A percentile compares a stretch with the other conserved stretches of the same genome.
Conservation (phyloP, 2,329 filamentous ascomycete species). For the Exophiala dermatitidis region DNA sequence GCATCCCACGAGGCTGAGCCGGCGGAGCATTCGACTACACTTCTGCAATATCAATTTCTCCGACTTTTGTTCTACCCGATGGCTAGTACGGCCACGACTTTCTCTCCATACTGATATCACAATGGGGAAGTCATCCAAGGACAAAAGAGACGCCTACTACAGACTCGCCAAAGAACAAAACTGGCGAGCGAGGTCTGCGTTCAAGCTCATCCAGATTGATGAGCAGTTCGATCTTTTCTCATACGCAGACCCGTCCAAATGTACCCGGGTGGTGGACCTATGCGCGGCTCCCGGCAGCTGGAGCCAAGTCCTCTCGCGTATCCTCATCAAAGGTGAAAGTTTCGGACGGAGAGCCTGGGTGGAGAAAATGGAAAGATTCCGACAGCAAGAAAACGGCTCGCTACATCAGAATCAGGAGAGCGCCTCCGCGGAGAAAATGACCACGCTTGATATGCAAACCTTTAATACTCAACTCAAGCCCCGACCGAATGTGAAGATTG, state of each 20-base stretch:
- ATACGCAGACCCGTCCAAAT: constrained; percentile 53
- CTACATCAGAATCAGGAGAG: constrained; percentile 39
- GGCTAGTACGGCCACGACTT: background rate
- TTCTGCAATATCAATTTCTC: background rate
- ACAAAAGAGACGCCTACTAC: constrained; percentile 97
- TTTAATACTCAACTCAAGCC: constrained; percentile 38
- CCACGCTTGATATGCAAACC: constrained; percentile 27
- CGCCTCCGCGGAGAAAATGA: constrained; percentile 23
- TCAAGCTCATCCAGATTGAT: constrained; percentile 93
- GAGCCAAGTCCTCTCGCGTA: constrained; percentile 91
- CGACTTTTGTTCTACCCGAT: background rate
- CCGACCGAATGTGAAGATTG: constrained; percentile 76
- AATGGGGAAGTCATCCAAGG: constrained; percentile 97
- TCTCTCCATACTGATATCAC: background rate
- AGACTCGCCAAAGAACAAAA: constrained; percentile 97
- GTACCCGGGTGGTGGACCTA: constrained; percentile 88
- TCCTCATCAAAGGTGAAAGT: constrained; percentile 86
- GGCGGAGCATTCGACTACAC: background rate
- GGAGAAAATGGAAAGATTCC: constrained; percentile 60
- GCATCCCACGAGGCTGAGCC: background rate
- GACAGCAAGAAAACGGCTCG: constrained; percentile 43
- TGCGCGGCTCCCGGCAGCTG: constrained; percentile 94
- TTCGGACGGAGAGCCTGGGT: constrained; percentile 83
- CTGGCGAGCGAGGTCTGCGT: constrained; percentile 91
- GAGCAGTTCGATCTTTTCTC: constrained; percentile 91